Evolutionary conservation across 768 basidiomycete species (phyloP).

Genomic region (Crucibulum laeve): DNA sequence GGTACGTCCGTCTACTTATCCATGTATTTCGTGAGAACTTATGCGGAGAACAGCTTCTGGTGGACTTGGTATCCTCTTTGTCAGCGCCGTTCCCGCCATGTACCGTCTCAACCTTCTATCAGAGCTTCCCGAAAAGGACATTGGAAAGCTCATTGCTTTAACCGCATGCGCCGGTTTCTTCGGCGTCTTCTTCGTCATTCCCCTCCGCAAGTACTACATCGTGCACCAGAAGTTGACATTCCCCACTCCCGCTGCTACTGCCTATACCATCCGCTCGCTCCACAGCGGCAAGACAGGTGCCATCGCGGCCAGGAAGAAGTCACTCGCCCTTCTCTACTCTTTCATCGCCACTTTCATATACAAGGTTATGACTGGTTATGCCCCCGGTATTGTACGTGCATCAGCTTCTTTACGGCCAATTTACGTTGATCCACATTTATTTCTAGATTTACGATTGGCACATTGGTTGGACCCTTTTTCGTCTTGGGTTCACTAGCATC

Average conservation of each 20-base stretch:
- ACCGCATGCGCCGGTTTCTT: slow-evolving; percentile 53
- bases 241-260: slow-evolving; percentile 62
- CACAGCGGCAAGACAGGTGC: slow-evolving; percentile 50
- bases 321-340: slow-evolving; percentile 40
- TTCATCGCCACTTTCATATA: slow-evolving; percentile 44
- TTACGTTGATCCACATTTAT: not conserved
- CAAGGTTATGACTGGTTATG: slow-evolving; percentile 54
- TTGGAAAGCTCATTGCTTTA: slow-evolving; percentile 53
- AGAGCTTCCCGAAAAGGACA: slow-evolving; percentile 40
- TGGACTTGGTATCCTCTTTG: slow-evolving; percentile 55
- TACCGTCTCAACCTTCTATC: slow-evolving; percentile 50
- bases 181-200: slow-evolving; percentile 65
- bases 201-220: slow-evolving; percentile 58
- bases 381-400: slow-evolving; percentile 46
- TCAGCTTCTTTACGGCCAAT: not conserved
- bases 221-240: slow-evolving; percentile 59
- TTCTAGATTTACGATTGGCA: slow-evolving; percentile 59
- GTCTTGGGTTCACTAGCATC: slow-evolving; percentile 55
- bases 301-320: slow-evolving; percentile 50
- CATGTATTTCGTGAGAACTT: slow-evolving; percentile 6
- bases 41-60: slow-evolving; percentile 37
- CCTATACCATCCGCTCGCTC: slow-evolving; percentile 58
- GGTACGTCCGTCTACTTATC: slow-evolving; percentile 19
- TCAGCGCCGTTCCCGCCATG: slow-evolving; percentile 57
- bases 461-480: slow-evolving; percentile 55